These are phyloP conservation scores for Phytophthora chlamydospora DNA, from an alignment of 352 stramenopile species.

Conservation along the genomic window DNA sequence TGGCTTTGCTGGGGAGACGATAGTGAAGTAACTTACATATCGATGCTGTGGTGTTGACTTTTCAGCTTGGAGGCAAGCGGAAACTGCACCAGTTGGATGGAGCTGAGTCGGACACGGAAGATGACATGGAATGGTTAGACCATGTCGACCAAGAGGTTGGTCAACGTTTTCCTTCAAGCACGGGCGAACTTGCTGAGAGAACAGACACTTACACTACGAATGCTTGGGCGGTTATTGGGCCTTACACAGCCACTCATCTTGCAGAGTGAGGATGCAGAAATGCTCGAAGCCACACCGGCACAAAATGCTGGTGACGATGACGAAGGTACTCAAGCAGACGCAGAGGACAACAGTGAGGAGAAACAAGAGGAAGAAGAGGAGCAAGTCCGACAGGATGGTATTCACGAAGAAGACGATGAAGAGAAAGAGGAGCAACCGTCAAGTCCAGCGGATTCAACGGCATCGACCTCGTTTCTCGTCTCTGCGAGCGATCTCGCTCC, in stretches of 20 bases:
- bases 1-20: neutral
- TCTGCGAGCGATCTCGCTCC: slow-evolving; percentile 36
- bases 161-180: neutral
- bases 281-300: too few relatives aligned
- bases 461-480: slow-evolving; percentile 25
- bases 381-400: neutral
- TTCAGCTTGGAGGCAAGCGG: slow-evolving; percentile 44
- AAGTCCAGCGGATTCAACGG: slow-evolving; percentile 1
- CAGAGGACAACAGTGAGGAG: neutral
- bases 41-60: neutral
- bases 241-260: too few relatives aligned
- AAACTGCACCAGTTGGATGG: slow-evolving; percentile 46
- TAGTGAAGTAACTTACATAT: neutral
- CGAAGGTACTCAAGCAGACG: slow-evolving; percentile 5
- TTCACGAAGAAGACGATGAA: neutral
- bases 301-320: neutral
- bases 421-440: neutral
- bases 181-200: too few relatives aligned
- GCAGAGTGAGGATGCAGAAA: too few relatives aligned
- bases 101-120: slow-evolving; percentile 25
- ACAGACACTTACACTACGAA: too few relatives aligned
- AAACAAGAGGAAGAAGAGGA: slow-evolving; percentile 17
- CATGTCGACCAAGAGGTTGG: slow-evolving; percentile 15
- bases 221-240: too few relatives aligned
- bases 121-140: slow-evolving; percentile 23